Evolutionary conservation across 108 stramenopile species (phyloP), one percentile per base, ranked within the genome.

Genomic region (Conticribra weissflogii): DNA sequence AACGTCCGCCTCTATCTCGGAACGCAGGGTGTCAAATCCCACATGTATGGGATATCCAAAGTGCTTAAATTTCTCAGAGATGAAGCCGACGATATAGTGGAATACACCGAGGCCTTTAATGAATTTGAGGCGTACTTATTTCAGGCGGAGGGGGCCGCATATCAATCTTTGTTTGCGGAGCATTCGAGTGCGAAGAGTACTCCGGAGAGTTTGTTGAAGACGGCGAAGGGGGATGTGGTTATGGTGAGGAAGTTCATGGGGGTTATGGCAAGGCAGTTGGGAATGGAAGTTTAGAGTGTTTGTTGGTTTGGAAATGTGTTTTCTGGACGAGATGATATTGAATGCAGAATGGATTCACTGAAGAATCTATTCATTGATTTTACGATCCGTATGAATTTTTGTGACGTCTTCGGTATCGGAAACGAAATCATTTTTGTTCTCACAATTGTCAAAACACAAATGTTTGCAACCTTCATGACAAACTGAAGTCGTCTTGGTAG

Each of bases 111-210:
- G 60, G 58, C 71, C 0, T 72, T 78, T 65, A 65, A 84, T 47
- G 85, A 85, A 41, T 89, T 89, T 59, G 79, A 86, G 33, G 74
- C 85, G 0, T 80, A 79, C 56, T 51, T 82, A 21, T 76, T 59
- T 53, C 81, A 82, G 47, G 85, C 88, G 21, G 88, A 89, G 33
- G 76, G 79, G 18, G 73, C 85, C 12, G 85, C 85, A 0, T 89
- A 89, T 51, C 72, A 73, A 52, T 80, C 81, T 23, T 45, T 86
- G 46, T 89, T 89, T 69, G 88, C 70, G 23, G 85, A 89, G 59
- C 74, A 79, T 66, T 83, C 81, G 3, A 65, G 73, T 18, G 83
- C 88, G 29, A 86, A 83, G 68, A 55, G 64, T 5, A 83, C 78
- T 21, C 77, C 83, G 19, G 85, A 83, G 64, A 73, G 76, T 28